Evolutionary conservation across 306 rosid genomes (phyloP), one percentile per base, ranked within the genome.

Genomic region (Sicyos edulis): DNA sequence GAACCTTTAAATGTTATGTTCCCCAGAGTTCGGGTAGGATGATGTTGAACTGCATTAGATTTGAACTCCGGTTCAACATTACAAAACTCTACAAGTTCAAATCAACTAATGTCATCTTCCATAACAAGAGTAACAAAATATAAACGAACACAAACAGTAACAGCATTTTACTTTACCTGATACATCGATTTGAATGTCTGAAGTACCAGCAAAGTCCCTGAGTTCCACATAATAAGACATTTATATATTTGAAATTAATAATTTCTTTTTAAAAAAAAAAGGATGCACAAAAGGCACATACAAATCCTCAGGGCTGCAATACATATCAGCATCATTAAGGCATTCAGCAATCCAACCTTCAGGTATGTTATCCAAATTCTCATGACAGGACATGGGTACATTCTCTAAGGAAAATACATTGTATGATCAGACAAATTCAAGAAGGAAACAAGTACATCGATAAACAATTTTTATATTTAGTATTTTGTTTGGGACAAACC

Each of bases 261-360:
- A n/a, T n/a, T n/a, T n/a, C n/a, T n/a, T n/a, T n/a, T n/a, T n/a
- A n/a, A 19, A 19, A 75, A 7, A 55, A 73, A n/a, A 73, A 24
- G 19, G 77, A 24, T 75, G 75, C 70, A 74, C 58, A 7, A 59
- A 16, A 84, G 76, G 81, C 74, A 72, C 92, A 76, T 92, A 92
- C 98, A 86, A 19, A 50, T 87, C 82, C 68, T 84, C 87, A 62
- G 88, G 82, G 78, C 82, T 82, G 56, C 86, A 76, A 73, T 81
- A 78, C 90, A 88, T 88, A 22, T 83, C 85, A 24, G 85, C 55
- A 74, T 90, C 96, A 67, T 78, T 88, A 0, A 92, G 82, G 86
- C 89, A 90, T 45, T 88, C 90, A 32, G 88, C 82, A 73, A 92
- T 84, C 98, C 98, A 92, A 68, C 58, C 84, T 66, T 86, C 93